A percentile compares a stretch with the other conserved stretches of the same genome.
These are phyloP conservation scores for Botrytis deweyae DNA, from an alignment of 2,329 filamentous ascomycete genomes.

Conservation along the genomic window DNA sequence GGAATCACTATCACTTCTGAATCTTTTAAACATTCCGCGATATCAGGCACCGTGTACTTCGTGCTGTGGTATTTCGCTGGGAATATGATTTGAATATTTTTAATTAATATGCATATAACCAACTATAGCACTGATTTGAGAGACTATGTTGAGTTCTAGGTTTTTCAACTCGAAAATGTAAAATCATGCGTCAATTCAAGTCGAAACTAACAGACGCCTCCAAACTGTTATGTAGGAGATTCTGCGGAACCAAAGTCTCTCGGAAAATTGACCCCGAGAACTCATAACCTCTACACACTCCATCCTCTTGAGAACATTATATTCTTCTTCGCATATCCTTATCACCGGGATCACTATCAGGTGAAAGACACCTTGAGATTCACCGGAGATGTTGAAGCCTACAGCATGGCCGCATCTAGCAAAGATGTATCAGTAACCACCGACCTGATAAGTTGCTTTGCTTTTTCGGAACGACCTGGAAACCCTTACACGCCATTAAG, in stretches of 20 bases:
- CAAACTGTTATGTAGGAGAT: accelerated
- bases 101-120: background rate
- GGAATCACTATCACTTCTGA: background rate
- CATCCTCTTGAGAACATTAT: accelerated
- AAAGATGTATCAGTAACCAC: background rate
- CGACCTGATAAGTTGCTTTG: background rate
- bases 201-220: background rate
- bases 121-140: background rate
- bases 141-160: background rate
- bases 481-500: background rate
- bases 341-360: background rate
- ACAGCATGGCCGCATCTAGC: background rate
- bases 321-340: background rate
- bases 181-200: background rate
- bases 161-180: background rate
- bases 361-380: background rate
- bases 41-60: background rate
- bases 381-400: background rate
- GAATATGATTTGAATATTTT: background rate
- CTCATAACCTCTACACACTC: background rate
- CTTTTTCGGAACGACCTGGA: background rate
- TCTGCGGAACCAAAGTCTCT: background rate
- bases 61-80: background rate
- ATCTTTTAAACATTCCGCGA: background rate
- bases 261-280: background rate